Evolutionary conservation across 2,329 filamentous ascomycete genomes (phyloP).

Genomic region (Emergomyces orientalis): DNA sequence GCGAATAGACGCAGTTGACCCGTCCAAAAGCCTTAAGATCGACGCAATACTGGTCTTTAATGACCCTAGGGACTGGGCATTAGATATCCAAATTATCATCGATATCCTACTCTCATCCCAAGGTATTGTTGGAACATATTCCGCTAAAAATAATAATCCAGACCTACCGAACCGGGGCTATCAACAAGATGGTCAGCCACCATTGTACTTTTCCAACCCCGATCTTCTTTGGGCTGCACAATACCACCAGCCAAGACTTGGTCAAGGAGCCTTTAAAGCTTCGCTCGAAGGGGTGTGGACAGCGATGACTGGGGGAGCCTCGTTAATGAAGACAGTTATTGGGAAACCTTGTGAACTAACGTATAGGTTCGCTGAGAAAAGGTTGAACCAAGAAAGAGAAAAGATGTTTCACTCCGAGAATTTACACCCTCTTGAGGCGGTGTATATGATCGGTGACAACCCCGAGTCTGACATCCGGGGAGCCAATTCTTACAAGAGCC

Average conservation of each 20-base stretch:
- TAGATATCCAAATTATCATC: constrained; percentile 74
- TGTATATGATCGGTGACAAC: constrained; percentile 94
- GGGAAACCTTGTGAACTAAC: constrained; percentile 74
- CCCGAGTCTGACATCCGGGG: constrained; percentile 84
- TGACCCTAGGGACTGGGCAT: constrained; percentile 90
- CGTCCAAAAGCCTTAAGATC: constrained; percentile 56
- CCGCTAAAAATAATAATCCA: constrained; percentile 56
- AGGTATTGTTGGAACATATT: constrained; percentile 76
- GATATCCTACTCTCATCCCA: constrained; percentile 70
- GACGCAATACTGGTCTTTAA: constrained; percentile 92
- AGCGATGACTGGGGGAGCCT: constrained; percentile 53
- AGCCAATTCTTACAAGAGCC: constrained; percentile 64
- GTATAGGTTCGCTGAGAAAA: constrained; percentile 73
- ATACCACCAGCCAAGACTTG: constrained; percentile 76
- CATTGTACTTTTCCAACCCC: constrained; percentile 78
- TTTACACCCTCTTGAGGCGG: constrained; percentile 50
- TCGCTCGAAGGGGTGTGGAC: constrained; percentile 73
- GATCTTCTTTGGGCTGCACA: constrained; percentile 83
- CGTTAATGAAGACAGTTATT: constrained; percentile 56
- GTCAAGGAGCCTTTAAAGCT: constrained; percentile 82
- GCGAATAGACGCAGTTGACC: constrained; percentile 33
- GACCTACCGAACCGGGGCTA: constrained; percentile 65
- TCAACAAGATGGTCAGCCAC: constrained; percentile 70
- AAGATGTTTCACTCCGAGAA: constrained; percentile 35
- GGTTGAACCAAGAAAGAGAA: constrained; percentile 54